Base-by-base conservation (phyloP, 1,284 basidiomycete genomes). In the Ceratobasidium papillatum region DNA sequence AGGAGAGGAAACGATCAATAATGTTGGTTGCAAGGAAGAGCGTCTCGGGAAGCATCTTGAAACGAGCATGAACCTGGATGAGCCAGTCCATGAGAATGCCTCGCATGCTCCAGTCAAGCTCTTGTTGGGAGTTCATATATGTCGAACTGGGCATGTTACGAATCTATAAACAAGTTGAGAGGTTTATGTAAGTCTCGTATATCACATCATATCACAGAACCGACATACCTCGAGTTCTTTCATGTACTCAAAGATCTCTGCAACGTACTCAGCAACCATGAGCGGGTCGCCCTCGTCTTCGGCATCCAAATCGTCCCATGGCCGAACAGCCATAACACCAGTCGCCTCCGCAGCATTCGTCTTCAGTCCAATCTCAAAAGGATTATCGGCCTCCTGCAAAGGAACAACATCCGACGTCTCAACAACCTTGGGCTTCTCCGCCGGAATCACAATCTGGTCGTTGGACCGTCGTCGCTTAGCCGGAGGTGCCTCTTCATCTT, bases 231-330 rank as follows among this genome's bases (percentile, higher is more conserved):
- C 87, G 75, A 88, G 82, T 77, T 89, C 84, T 81, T 93, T 93
- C 84, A 99, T 89, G 84, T 99, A 99, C 64, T 92, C 85, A 83
- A 98, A 98, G 75, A 99, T 97, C 77, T 99, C 98, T 32, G 87
- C 86, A 68, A 98, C 96, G 81, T 99, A 99, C 84, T 99, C 95
- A 83, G 91, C 93, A 76, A 98, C 96, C 96, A 99, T 99, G 75
- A 94, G 84, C 17, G 96, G 96, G 81, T 99, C 97, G 74, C 96
- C 94, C n/a, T 84, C 87, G 80, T 99, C 97, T 75, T 96, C 96
- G 1, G 90, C 91, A 79, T 99, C 97, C 22, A 99, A 87, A 81
- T 99, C 96, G 43, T 93, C 92, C 95, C 76, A 76, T 17, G 30
- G 52, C 17, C 9, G 34, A 22, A 36, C 11, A 5, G 54, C 45